Conservation (phyloP, 2,329 filamentous ascomycete genomes). For the Fusarium xylarioides region DNA sequence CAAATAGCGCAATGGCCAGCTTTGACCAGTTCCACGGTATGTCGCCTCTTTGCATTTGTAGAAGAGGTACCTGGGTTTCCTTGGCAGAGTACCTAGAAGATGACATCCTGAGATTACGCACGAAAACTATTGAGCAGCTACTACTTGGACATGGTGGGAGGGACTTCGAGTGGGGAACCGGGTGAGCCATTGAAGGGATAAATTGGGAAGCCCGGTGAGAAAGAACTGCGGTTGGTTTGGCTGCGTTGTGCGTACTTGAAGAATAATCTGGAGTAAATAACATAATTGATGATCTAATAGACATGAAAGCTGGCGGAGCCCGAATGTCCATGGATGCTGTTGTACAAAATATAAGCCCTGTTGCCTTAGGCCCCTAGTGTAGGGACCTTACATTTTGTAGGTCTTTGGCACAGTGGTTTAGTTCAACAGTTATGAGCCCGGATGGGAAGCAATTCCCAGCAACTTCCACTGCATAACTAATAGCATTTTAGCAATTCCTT, state of each 20-base stretch:
- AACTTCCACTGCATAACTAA: too few relatives aligned
- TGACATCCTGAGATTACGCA: too few relatives aligned
- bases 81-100: too few relatives aligned
- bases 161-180: rapidly evolving
- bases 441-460: too few relatives aligned
- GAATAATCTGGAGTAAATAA: rapidly evolving
- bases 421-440: too few relatives aligned
- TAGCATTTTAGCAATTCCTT: too few relatives aligned
- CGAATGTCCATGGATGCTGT: too few relatives aligned
- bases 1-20: rapidly evolving
- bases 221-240: rapidly evolving
- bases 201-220: rapidly evolving
- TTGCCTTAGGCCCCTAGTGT: too few relatives aligned
- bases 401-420: too few relatives aligned
- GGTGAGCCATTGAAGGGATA: neutral
- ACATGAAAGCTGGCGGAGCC: neutral
- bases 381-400: too few relatives aligned
- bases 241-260: neutral
- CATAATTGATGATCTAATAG: neutral
- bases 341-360: too few relatives aligned
- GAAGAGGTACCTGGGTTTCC: too few relatives aligned
- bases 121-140: neutral
- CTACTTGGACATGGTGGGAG: neutral
- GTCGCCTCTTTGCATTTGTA: neutral
- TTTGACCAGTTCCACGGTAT: rapidly evolving